Evolutionary conservation across 1,284 basidiomycete species (phyloP), one percentile per base, ranked within the genome.

Genomic region (Sanghuangporus weigelae): DNA sequence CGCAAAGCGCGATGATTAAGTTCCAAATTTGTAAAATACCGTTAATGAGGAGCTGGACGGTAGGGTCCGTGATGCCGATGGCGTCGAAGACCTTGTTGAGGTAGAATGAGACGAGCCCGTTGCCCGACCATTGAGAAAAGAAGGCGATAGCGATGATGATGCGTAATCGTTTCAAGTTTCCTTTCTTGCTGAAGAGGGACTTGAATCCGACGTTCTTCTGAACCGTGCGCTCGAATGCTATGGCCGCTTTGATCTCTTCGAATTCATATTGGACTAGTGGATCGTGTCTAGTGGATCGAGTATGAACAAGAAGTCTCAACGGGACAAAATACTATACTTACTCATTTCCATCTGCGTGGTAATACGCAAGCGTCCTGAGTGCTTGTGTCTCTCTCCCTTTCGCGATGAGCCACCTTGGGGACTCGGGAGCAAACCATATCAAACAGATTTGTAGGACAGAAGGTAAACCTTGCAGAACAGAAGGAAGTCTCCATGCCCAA

Each of bases 401-500:
- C 73, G 79, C 83, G 65, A 90, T 72, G 64, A 90, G 74, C 79
- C 78, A 92, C 78, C 89, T 84, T 56, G 87, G 88, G 0, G 87
- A 89, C 72, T 91, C 89, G 40, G 89, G 89, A 14, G 76, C 78
- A 71, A 87, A 84, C 72, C 78, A 81, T 68, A 90, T 73, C 19
- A 91, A 72, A 68, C 69, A 66, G 61, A 90, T 74, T 72, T 90
- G 89, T 55, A 86, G 66, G 62, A 87, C 63, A 1, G 87, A 83
- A 8, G 88, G 86, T 50, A 85, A 70, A 63, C 75, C 86, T 72
- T 91, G 89, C 31, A 91, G 76, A 42, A 83, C 71, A 12, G 87
- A 89, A 19, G 89, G 88, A 59, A 90, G 78, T 67, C 90, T 84
- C 90, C 90, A 92, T 42, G 87, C 75, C 90, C 89, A 91, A 12